Conservation (phyloP, 768 basidiomycete species). For the Rickenella mellea region DNA sequence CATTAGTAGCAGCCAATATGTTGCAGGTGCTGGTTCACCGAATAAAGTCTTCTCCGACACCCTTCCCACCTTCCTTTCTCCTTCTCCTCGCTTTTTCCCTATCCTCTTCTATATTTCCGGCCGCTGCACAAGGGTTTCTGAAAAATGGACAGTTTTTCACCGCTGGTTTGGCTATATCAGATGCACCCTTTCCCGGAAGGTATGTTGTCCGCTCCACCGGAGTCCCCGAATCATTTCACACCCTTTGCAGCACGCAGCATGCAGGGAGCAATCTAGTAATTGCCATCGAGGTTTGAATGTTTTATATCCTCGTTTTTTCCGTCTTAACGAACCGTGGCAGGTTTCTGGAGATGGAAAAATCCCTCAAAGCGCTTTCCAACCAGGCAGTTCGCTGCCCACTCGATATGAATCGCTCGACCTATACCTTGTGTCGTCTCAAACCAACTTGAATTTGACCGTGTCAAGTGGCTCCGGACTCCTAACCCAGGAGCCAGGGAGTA, state of each 20-base stretch:
- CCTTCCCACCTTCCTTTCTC: slow-evolving; percentile 4
- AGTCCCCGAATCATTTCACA: not conserved
- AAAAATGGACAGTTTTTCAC: slow-evolving; percentile 17
- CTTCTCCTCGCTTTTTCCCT: slow-evolving; percentile 3
- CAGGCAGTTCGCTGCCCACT: slow-evolving; percentile 25
- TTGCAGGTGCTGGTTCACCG: slow-evolving; percentile 11
- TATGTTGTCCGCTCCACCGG: slow-evolving; percentile 8
- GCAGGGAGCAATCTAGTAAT: slow-evolving; percentile 22
- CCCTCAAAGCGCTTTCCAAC: slow-evolving; percentile 21
- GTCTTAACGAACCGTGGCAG: slow-evolving; percentile 8
- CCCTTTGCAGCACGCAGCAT: slow-evolving; percentile 16
- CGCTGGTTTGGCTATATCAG: slow-evolving; percentile 21
- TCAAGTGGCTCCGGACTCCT: slow-evolving; percentile 26
- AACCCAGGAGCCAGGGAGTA: slow-evolving; percentile 27
- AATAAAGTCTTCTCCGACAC: too few species aligned
- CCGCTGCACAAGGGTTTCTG: slow-evolving; percentile 13
- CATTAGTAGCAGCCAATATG: slow-evolving; percentile 4
- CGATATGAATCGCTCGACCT: slow-evolving; percentile 30
- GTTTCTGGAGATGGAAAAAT: slow-evolving; percentile 38
- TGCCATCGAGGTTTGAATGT: slow-evolving; percentile 23
- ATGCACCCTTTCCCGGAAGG: slow-evolving; percentile 24
- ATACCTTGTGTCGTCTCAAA: slow-evolving; percentile 31
- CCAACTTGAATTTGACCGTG: slow-evolving; percentile 31
- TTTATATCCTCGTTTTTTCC: not conserved
- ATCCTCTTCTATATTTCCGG: not conserved